phyloP scores from a whole-genome alignment of 1,139 yeast species.

The Entelexis paramagnoliae region DNA sequence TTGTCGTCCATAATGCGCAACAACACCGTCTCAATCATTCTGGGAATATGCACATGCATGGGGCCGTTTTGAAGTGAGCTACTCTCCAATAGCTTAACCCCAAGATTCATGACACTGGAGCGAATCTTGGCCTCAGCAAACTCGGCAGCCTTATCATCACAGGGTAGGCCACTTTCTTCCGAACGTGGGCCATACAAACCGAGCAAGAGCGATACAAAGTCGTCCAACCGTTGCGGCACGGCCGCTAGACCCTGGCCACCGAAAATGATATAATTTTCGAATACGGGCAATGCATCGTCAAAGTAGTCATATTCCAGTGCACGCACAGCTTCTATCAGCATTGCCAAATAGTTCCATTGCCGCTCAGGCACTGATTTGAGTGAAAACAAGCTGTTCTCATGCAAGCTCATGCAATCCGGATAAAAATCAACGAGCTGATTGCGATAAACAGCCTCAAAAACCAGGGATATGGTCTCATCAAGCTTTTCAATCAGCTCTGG shows the following conservation, averaged over 20 bases:
- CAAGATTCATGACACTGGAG: slow-evolving; percentile 12
- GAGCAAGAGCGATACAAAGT: slow-evolving; percentile 26
- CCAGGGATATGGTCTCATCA: slow-evolving; percentile 67
- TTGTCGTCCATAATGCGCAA: slow-evolving; percentile 14
- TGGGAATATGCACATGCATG: slow-evolving; percentile 8
- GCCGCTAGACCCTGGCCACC: slow-evolving; percentile 46
- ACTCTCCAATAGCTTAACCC: slow-evolving; percentile 14
- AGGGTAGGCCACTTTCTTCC: neutral
- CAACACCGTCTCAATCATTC: slow-evolving; percentile 9
- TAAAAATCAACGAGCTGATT: slow-evolving; percentile 66
- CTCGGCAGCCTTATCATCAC: slow-evolving; percentile 7
- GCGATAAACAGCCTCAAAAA: slow-evolving; percentile 53
- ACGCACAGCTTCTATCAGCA: slow-evolving; percentile 45
- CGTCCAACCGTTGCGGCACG: slow-evolving; percentile 31
- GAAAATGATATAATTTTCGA: slow-evolving; percentile 68
- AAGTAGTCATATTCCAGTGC: slow-evolving; percentile 49
- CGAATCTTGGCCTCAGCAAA: slow-evolving; percentile 15
- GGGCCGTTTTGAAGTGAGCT: slow-evolving; percentile 19
- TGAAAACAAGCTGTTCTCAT: slow-evolving; percentile 76
- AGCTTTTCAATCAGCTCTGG: slow-evolving; percentile 53
- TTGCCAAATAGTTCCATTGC: slow-evolving; percentile 64
- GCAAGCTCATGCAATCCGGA: slow-evolving; percentile 70
- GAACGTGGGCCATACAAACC: slow-evolving; percentile 1
- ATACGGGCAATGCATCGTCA: slow-evolving; percentile 66
- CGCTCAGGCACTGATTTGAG: slow-evolving; percentile 58